Evolutionary conservation across 2,329 filamentous ascomycete genomes (phyloP).

Genomic region (Apiospora phragmitis): DNA sequence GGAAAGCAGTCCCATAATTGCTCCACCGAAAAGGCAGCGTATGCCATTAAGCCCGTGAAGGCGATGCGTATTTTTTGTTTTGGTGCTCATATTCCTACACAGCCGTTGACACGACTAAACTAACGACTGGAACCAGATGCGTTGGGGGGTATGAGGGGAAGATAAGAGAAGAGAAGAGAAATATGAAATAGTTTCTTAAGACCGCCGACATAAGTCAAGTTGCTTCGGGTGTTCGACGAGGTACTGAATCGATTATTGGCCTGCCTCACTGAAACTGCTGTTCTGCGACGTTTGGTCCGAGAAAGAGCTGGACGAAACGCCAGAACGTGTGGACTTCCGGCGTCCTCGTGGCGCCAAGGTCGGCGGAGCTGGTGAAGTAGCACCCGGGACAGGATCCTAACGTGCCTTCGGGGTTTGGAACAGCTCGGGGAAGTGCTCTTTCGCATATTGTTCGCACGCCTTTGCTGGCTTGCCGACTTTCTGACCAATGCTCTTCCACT

Average conservation of each 20-base stretch:
- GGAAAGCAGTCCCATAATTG: constrained; percentile 2
- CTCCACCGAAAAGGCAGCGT: not conserved
- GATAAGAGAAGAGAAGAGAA: constrained; percentile 3
- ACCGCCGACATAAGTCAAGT: not conserved
- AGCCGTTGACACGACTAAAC: not conserved
- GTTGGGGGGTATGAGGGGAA: constrained; percentile 9
- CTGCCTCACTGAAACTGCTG: not conserved
- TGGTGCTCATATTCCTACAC: constrained; percentile 5
- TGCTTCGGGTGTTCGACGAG: not conserved
- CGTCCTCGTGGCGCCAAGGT: not conserved
- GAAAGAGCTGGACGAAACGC: not conserved
- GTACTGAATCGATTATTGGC: not conserved
- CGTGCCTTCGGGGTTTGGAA: constrained; percentile 30
- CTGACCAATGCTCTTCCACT: constrained; percentile 96
- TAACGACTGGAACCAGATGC: constrained; percentile 8
- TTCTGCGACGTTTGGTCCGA: not conserved
- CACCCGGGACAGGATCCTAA: constrained; percentile 18
- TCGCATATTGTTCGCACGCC: constrained; percentile 91
- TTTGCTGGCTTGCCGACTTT: constrained; percentile 98
- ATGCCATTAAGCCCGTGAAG: constrained; percentile 4
- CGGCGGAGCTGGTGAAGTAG: not conserved
- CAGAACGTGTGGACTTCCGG: not conserved
- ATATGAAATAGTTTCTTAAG: not conserved
- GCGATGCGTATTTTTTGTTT: not conserved
- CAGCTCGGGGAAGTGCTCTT: constrained; percentile 78